Base-by-base conservation (phyloP, 2,329 filamentous ascomycete genomes). In the Truncatella angustata region DNA sequence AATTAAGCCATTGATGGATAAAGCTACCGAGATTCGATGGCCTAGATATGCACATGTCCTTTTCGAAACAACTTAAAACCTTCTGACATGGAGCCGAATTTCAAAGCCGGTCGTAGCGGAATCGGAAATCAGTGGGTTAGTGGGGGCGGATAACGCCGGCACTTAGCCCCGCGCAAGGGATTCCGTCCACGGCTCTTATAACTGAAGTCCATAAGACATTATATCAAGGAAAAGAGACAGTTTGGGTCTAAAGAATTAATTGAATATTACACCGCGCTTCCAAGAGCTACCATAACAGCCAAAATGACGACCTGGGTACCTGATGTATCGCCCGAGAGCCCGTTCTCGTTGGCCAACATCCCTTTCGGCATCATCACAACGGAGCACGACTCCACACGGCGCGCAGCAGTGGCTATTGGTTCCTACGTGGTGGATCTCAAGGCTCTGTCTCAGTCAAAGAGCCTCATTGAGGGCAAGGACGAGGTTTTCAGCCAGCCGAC, bases 341-440 rank as follows among this genome's bases (percentile, higher is more conserved):
- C 68, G 61, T 92, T 92, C 71, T 90, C 88, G 7, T 73, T 93
- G 48, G 83, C 86, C 63, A 94, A 94, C 66, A 86, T 94, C 50
- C 90, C 90, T 1, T 93, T 93, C 63, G 90, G 90, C 62, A 85
- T 94, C 73, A 89, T 94, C 64, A 87, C 84, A 26, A 87, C 86
- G 1, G 57, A 76, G 3, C 68, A 75, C 5, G 76, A 81, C 53
- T 61, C 75, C 10, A 75, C 75, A 23, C 86, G 78, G 2, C 84
- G 85, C 24, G 79, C 84, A 9, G 89, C 87, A 12, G 72, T 89
- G 54, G 88, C 88, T 9, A 87, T 94, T 60, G 90, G 89, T 45
- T 79, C 85, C 28, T 74, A 88, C 68, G 87, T 83, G 0, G 72
- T 94, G 40, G 87, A 93, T 59, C 75, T 94, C 11, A 77, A 79